Conservation (phyloP, 768 basidiomycete species). For the Trametes cinnabarina region DNA sequence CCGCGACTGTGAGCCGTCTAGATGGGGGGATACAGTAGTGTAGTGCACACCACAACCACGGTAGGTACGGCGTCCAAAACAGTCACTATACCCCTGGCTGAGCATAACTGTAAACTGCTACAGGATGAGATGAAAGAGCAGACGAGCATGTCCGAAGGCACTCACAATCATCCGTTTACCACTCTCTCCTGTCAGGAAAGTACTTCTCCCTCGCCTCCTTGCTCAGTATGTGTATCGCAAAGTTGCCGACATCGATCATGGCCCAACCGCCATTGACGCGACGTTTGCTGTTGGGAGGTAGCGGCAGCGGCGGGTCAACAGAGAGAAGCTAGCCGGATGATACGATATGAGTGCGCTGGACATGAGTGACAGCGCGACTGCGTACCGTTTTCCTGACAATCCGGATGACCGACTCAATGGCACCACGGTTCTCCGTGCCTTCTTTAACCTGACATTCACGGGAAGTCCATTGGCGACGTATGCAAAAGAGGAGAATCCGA, state of each 20-base stretch:
- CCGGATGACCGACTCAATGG: slow-evolving; percentile 72
- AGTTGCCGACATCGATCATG: slow-evolving; percentile 77
- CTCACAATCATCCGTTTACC: slow-evolving; percentile 1
- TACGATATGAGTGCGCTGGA: background rate
- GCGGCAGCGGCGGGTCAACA: slow-evolving; percentile 52
- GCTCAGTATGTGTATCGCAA: slow-evolving; percentile 78
- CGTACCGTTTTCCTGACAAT: slow-evolving; percentile 68
- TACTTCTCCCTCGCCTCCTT: slow-evolving; percentile 64
- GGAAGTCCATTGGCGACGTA: no score
- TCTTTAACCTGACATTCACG: slow-evolving; percentile 63
- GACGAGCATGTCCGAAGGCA: background rate
- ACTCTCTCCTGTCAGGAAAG: slow-evolving; percentile 41
- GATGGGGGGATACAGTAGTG: no score
- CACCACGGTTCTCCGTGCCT: slow-evolving; percentile 76
- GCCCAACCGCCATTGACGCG: slow-evolving; percentile 73
- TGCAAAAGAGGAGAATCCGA: background rate
- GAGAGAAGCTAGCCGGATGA: slow-evolving; percentile 48
- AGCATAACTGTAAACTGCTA: background rate
- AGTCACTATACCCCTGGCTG: no score
- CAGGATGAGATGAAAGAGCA: background rate
- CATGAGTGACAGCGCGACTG: slow-evolving; percentile 8
- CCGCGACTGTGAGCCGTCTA: no score
- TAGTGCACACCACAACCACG: no score
- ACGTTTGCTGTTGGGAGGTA: slow-evolving; percentile 64
- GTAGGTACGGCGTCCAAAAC: no score